Evolutionary conservation across 441 rosid genomes (phyloP).

Genomic region (Macaranga tanarius): DNA sequence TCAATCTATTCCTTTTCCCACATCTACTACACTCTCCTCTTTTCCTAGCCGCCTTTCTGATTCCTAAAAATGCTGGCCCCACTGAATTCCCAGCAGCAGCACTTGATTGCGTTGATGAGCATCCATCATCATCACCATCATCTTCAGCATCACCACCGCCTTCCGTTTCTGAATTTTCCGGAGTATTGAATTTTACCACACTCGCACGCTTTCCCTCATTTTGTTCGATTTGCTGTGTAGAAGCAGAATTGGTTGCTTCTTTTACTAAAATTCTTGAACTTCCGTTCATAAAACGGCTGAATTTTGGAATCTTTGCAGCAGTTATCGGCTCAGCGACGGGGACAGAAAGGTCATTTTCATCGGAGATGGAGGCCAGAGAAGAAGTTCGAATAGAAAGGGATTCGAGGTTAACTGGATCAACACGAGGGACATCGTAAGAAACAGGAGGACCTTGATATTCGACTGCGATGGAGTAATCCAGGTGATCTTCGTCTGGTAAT

Average conservation of each 20-base stretch:
- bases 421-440: constrained; percentile 39
- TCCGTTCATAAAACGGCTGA: constrained; percentile 28
- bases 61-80: background rate
- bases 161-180: constrained; percentile 28
- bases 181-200: constrained; percentile 41
- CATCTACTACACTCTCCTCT: constrained; percentile 46
- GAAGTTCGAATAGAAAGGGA: constrained; percentile 23
- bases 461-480: constrained; percentile 59
- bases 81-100: background rate
- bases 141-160: background rate
- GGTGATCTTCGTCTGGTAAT: constrained; percentile 53
- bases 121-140: constrained; percentile 27
- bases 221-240: background rate
- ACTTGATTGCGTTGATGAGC: constrained; percentile 20
- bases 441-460: constrained; percentile 54
- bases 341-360: constrained; percentile 22
- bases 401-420: constrained; percentile 41
- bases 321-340: constrained; percentile 33
- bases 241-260: too few relatives aligned
- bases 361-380: constrained; percentile 13
- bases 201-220: constrained; percentile 26
- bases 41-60: constrained; percentile 21
- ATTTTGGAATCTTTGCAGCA: constrained; percentile 19
- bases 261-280: background rate
- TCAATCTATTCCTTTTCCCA: constrained; percentile 39